Evolutionary conservation across 768 basidiomycete genomes (phyloP).

Genomic region (Guyanaporus albipodus): DNA sequence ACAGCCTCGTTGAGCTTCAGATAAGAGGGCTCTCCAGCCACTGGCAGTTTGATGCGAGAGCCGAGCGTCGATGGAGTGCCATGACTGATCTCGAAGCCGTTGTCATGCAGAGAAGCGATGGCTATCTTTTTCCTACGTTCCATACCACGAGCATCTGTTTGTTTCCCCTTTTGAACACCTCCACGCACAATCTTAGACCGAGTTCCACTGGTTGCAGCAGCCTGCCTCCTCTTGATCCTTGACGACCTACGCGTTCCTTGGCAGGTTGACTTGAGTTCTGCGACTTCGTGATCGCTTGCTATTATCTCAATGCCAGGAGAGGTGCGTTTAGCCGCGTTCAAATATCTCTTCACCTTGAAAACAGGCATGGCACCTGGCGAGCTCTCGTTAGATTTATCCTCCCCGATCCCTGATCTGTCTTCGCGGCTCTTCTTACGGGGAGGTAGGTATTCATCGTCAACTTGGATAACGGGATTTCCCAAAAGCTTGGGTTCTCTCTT

Average conservation of each 20-base stretch:
- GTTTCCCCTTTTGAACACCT: constrained; percentile 8
- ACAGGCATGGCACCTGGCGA: not conserved
- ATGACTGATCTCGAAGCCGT: not conserved
- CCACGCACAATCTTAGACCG: constrained; percentile 29
- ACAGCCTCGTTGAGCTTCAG: constrained; percentile 4
- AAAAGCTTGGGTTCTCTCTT: constrained; percentile 21
- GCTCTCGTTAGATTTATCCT: constrained; percentile 1
- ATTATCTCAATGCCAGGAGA: constrained; percentile 21
- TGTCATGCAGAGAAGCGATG: not conserved
- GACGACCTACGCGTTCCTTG: constrained; percentile 15
- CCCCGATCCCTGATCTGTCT: not conserved
- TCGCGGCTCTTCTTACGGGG: constrained; percentile 21
- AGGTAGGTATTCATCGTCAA: constrained; percentile 12
- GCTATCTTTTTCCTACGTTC: not conserved
- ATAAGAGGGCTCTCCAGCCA: not conserved
- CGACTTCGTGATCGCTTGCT: constrained; percentile 31
- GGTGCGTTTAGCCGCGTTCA: constrained; percentile 32
- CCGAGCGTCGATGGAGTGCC: not conserved
- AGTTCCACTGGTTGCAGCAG: not conserved
- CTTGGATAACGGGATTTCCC: constrained; percentile 2
- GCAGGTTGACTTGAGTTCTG: constrained; percentile 9
- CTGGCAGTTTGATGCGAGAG: not conserved
- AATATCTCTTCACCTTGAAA: constrained; percentile 28
- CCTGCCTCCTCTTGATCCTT: constrained; percentile 16
- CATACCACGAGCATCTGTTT: not conserved